These are phyloP conservation scores for Decorospora gaudefroyi DNA, from an alignment of 2,329 filamentous ascomycete genomes.

Conservation along the genomic window DNA sequence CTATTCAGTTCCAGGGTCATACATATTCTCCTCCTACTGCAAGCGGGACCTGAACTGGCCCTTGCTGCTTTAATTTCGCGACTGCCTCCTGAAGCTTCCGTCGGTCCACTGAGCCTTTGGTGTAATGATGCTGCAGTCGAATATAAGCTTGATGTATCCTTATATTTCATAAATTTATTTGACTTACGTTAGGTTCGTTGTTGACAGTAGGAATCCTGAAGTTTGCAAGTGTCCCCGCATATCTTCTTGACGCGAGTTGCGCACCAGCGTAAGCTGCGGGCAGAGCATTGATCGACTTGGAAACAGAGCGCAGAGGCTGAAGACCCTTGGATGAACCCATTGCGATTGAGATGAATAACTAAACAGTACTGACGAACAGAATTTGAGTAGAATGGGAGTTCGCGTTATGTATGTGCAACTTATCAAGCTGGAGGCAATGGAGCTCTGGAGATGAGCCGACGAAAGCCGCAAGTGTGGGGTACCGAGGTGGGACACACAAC, in stretches of 20 bases:
- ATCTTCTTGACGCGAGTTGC: conserved; percentile 35
- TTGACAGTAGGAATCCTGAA: conserved; percentile 86
- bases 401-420: conserved; percentile 32
- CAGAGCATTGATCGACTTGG: conserved; percentile 33
- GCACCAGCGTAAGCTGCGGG: conserved; percentile 31
- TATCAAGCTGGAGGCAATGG: conserved; percentile 22
- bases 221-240: conserved; percentile 67
- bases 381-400: no score
- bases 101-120: conserved; percentile 79
- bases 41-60: conserved; percentile 77
- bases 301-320: conserved; percentile 36
- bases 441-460: conserved; percentile 27
- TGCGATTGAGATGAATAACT: conserved; percentile 8
- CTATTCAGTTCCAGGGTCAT: conserved; percentile 27
- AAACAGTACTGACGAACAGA: no score
- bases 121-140: conserved; percentile 75
- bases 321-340: conserved; percentile 44
- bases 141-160: conserved; percentile 9
- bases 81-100: conserved; percentile 75
- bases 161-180: background rate
- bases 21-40: conserved; percentile 83
- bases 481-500: no score
- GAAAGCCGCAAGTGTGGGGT: conserved; percentile 32
- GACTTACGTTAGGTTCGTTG: conserved; percentile 92
- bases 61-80: conserved; percentile 67